Conservation (phyloP, 1,284 basidiomycete species). For the Heterobasidion occidentale region DNA sequence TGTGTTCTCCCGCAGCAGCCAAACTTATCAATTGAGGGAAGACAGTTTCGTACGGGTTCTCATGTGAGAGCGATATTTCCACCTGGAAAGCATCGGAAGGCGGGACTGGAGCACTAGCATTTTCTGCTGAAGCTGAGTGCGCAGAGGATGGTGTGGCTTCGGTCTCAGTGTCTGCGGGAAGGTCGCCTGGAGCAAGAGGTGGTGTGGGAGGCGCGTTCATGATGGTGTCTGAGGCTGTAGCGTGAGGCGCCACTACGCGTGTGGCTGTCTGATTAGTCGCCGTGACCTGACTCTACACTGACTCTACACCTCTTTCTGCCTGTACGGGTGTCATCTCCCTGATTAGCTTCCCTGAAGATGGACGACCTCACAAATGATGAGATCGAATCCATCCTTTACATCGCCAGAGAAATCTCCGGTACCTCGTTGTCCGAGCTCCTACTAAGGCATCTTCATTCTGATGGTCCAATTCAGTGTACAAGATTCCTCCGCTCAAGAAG, state of each 20-base stretch:
- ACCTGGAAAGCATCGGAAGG: neutral
- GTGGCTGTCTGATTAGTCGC: no score
- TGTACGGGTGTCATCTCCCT: neutral
- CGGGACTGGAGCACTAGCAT: neutral
- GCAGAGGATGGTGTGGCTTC: neutral
- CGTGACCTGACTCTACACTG: no score
- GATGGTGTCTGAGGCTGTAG: neutral
- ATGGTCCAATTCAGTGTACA: conserved; percentile 47
- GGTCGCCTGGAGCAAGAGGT: neutral
- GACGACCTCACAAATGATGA: conserved; percentile 55
- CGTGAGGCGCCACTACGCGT: neutral
- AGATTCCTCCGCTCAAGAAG: conserved; percentile 74
- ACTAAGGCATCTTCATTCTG: neutral
- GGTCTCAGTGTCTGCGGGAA: conserved; percentile 4
- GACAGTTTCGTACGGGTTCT: conserved; percentile 24
- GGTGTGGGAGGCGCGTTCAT: conserved; percentile 6
- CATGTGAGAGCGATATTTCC: conserved; percentile 13
- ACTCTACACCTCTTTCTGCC: no score
- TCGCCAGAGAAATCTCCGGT: conserved; percentile 83
- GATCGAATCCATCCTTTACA: conserved; percentile 79
- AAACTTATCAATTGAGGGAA: conserved; percentile 37
- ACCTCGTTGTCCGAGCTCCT: conserved; percentile 4
- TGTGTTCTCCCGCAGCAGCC: conserved; percentile 33
- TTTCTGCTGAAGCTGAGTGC: neutral
- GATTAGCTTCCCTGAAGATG: conserved; percentile 26